Evolutionary conservation across 2,329 filamentous ascomycete species (phyloP).

Genomic region (Cadophora sp.): DNA sequence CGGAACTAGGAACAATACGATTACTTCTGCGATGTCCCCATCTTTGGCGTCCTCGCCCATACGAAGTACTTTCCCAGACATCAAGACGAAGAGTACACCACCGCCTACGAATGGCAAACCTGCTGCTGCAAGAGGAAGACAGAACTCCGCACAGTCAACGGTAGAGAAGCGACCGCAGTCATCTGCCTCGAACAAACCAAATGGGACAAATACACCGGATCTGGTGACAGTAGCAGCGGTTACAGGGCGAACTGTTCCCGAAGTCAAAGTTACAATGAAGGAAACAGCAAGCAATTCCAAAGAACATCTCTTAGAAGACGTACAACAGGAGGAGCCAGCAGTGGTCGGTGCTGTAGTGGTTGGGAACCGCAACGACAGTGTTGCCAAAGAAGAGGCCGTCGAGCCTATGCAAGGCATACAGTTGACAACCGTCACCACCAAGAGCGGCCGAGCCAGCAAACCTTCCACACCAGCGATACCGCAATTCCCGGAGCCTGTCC

Average conservation of each 20-base stretch:
- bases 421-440: conserved; percentile 55
- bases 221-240: conserved; percentile 39
- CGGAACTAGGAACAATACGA: conserved; percentile 52
- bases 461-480: conserved; percentile 68
- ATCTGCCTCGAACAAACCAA: conserved; percentile 66
- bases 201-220: conserved; percentile 53
- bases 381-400: conserved; percentile 54
- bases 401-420: conserved; percentile 46
- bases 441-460: conserved; percentile 71
- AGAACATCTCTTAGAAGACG: conserved; percentile 44
- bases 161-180: conserved; percentile 66
- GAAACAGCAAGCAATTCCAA: conserved; percentile 49
- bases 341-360: conserved; percentile 41
- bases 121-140: conserved; percentile 72
- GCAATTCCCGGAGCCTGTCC: conserved; percentile 60
- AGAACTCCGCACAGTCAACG: conserved; percentile 72
- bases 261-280: conserved; percentile 62
- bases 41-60: conserved; percentile 79
- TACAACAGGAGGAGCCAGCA: conserved; percentile 45
- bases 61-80: conserved; percentile 71
- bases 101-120: conserved; percentile 66
- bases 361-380: conserved; percentile 52
- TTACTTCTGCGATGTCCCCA: conserved; percentile 65
- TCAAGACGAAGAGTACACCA: conserved; percentile 63
- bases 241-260: conserved; percentile 48